A percentile compares a stretch with the other conserved stretches of the same genome.
Conservation (phyloP, 305 asterid species). For the Solanum chacoense region DNA sequence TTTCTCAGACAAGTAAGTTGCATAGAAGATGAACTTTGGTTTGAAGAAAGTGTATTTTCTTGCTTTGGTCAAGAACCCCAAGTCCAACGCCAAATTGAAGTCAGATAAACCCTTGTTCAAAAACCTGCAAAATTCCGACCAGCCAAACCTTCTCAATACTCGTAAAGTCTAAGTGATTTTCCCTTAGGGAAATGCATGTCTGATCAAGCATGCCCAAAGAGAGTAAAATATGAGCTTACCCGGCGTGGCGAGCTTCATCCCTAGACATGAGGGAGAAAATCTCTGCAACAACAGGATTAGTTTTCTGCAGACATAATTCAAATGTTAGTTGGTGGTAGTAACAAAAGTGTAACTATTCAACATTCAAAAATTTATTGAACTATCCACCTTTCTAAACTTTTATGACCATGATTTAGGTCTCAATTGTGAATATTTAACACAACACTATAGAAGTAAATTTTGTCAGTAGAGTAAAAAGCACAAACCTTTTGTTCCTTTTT, state of each 20-base stretch:
- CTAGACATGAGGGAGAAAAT: constrained; percentile 94
- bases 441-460: not conserved
- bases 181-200: not conserved
- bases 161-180: not conserved
- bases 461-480: not conserved
- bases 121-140: constrained; percentile 20
- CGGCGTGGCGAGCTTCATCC: constrained; percentile 95
- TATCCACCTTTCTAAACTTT: not conserved
- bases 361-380: not conserved
- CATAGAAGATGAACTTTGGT: constrained; percentile 98
- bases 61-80: constrained; percentile 96
- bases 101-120: constrained; percentile 50
- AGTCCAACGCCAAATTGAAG: constrained; percentile 85
- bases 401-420: not conserved
- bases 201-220: not conserved
- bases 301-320: constrained; percentile 50
- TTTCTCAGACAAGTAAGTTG: constrained; percentile 90
- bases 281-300: constrained; percentile 92
- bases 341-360: not conserved
- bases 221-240: constrained; percentile 29
- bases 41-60: constrained; percentile 96
- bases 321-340: not conserved
- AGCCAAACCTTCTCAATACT: not conserved
- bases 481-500: not conserved
- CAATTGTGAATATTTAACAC: not conserved